Base-by-base conservation (phyloP, 257 asterid species). In the Solanum ossicruentum region DNA sequence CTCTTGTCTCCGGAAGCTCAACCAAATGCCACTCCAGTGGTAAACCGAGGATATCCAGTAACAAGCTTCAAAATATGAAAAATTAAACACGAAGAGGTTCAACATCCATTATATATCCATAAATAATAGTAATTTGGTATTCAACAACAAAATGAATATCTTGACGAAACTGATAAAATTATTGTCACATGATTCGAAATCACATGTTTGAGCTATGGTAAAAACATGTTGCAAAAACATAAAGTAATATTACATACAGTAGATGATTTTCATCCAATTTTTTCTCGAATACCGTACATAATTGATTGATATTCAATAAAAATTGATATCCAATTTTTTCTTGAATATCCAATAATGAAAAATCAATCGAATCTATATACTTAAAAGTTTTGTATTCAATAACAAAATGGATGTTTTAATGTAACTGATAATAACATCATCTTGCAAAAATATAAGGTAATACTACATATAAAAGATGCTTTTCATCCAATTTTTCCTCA, bases 401-500 rank as follows among this genome's bases (percentile, higher is more conserved):
- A 4, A 6, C 7, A 41, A 41, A 7, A 41, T 41, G 1, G 1
- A 41, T 12, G 28, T 12, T 26, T 56, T 41, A 0, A 58, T 12
- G 3, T 20, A 20, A 58, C 0, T 20, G 9, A 26, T 58, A 20
- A 58, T 20, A 23, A 20, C 10, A 58, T 6, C 7, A 13, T n/a
- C 32, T 1, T 60, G 18, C 15, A n/a, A 0, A 60, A 11, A 10
- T n/a, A 60, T 60, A 60, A 9, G 12, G 11, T 57, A 57, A 57
- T 57, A 57, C 1, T 20, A 5, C 8, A 0, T 57, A 20, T 20
- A 18, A 8, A 1, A 18, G 10, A 2, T 3, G 3, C 0, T 58
- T 20, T n/a, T n/a, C 2, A n/a, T 4, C n/a, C 3, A 58, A 58
- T 10, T 58, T 11, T 61, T 15, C 3, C 23, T 0, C 8, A 0